phyloP scores from a whole-genome alignment of 352 stramenopile species.

The Hyaloperonospora brassicae region DNA sequence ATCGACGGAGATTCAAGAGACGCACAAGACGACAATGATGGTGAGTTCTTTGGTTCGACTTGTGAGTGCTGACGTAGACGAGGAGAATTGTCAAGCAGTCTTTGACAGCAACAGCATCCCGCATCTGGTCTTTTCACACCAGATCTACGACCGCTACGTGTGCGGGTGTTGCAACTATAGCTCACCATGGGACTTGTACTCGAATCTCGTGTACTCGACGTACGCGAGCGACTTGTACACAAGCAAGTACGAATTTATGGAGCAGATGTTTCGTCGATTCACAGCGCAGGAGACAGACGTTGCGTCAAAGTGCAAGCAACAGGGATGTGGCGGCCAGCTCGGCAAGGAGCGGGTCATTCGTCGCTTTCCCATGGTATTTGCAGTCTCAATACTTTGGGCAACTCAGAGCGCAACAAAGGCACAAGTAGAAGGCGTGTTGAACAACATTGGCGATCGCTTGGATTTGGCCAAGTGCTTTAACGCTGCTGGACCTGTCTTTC shows the following conservation, averaged over 20 bases:
- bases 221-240: conserved; percentile 69
- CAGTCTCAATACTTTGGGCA: conserved; percentile 75
- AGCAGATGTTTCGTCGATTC: conserved; percentile 57
- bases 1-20: conserved; percentile 61
- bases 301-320: conserved; percentile 44
- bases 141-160: conserved; percentile 81
- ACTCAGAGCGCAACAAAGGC: conserved; percentile 67
- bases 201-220: conserved; percentile 76
- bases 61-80: conserved; percentile 53
- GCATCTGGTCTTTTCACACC: conserved; percentile 79
- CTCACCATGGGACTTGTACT: conserved; percentile 71
- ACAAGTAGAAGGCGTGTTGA: conserved; percentile 56
- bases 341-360: conserved; percentile 72
- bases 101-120: conserved; percentile 84
- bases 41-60: conserved; percentile 63
- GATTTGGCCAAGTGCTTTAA: conserved; percentile 73
- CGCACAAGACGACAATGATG: conserved; percentile 65
- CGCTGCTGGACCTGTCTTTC: conserved; percentile 52
- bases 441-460: conserved; percentile 57
- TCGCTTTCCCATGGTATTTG: conserved; percentile 82
- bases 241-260: conserved; percentile 56
- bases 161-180: conserved; percentile 54
- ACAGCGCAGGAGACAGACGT: conserved; percentile 54
- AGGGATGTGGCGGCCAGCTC: conserved; percentile 51
- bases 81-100: conserved; percentile 55